Evolutionary conservation across 345 rosid genomes (phyloP), one percentile per base, ranked within the genome.

Genomic region (Salix arbutifolia): DNA sequence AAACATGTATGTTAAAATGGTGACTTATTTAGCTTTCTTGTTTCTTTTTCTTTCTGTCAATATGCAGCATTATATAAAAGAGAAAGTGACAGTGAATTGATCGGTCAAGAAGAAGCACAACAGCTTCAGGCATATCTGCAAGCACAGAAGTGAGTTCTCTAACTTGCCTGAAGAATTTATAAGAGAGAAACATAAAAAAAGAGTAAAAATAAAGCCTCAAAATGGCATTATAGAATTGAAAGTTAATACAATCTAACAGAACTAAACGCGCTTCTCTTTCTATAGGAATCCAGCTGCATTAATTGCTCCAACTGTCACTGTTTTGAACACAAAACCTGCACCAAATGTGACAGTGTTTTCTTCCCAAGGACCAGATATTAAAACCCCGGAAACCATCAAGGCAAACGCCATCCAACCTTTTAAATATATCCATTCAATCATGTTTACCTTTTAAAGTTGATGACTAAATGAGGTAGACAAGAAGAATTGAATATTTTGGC

Each of bases 1-100:
- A 19, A n/a, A 64, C 19, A 68, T n/a, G 7, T 3, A 70, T 10
- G 18, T 48, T 48, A 48, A 48, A 33, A 33, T 18, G 46, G 44
- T 0, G 50, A 19, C 11, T 30, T 10, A 10, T 21, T 21, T 30
- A 18, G 13, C 21, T 50, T 50, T 5, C 8, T 8, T 3, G 1
- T 28, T 4, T 28, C 56, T 64, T 65, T 7, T 67, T 16, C 35
- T 76, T 52, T 19, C 48, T 18, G 64, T 65, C 18, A 46, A 17
- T 46, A 10, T 79, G 84, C 87, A 87, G 87, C 91, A 83, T 78
- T 86, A 84, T 68, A 71, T n/a, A n/a, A n/a, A n/a, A n/a, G n/a
- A n/a, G n/a, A n/a, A n/a, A n/a, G n/a, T n/a, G n/a, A n/a, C n/a
- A n/a, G n/a, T n/a, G n/a, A n/a, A n/a, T n/a, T n/a, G n/a, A 72